Evolutionary conservation across 805 yeast species (phyloP), one percentile per base, ranked within the genome.

Genomic region (Kuraishia borneana): DNA sequence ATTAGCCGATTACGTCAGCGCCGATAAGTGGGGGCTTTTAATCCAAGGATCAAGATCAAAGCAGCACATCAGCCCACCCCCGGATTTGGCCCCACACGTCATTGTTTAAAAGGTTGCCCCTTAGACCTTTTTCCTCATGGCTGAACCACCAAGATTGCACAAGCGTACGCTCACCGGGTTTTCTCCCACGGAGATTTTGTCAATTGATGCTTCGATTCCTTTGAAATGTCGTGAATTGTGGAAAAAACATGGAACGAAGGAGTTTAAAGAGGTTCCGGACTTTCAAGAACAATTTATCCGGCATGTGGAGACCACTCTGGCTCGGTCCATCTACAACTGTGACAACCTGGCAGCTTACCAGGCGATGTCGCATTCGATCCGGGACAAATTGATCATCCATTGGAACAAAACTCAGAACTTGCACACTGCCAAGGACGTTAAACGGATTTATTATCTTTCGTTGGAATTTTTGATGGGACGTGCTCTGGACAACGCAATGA

Each of bases 401-500:
- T 87, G 96, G 96, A 87, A 88, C 54, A 76, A 79, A 56, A 87
- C 96, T 26, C 96, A 87, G 60, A 96, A 87, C 58, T 68, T 73
- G 49, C 92, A 83, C 57, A 85, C 96, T 12, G 57, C 79, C 31
- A 76, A 73, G 47, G 94, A 83, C 50, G 83, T 81, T 32, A 87
- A 87, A 60, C 67, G 96, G 42, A 79, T 87, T 28, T 87, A 87
- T 58, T 87, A 87, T 53, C 56, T 87, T 40, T 83, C 94, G 3
- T 65, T 87, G 45, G 96, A 87, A 60, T 87, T 84, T 53, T 63
- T 87, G 42, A 84, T 87, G 95, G 96, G 96, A 30, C 73, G 95
- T 49, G 95, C 96, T 31, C 67, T 87, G 68, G 96, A 88, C 58
- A 88, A 88, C 54, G 95, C 96, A 21, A 61, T 88, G 61, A 81